These are phyloP conservation scores for Phyllosticta capitalensis DNA, from an alignment of 2,329 filamentous ascomycete genomes.

Conservation along the genomic window DNA sequence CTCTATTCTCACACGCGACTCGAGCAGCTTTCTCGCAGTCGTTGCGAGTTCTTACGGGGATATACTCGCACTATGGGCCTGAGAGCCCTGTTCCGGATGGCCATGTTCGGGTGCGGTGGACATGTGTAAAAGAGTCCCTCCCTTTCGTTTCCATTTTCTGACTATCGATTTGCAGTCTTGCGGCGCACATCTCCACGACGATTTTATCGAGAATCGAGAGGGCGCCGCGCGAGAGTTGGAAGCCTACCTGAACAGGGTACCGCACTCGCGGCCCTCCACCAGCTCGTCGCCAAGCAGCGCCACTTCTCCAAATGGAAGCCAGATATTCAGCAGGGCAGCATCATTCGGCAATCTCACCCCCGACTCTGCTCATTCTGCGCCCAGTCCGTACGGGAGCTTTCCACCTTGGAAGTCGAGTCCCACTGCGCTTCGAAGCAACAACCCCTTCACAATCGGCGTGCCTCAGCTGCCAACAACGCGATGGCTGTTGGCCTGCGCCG, in stretches of 20 bases:
- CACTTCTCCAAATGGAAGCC: slow-evolving; percentile 20
- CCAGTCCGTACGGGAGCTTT: no score
- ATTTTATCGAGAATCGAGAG: slow-evolving; percentile 28
- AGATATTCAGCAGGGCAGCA: slow-evolving; percentile 19
- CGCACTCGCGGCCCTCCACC: slow-evolving; percentile 20
- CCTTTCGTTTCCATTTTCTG: neutral
- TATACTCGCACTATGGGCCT: slow-evolving; percentile 16
- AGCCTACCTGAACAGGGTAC: slow-evolving; percentile 29
- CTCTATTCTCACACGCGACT: neutral
- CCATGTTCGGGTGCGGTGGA: slow-evolving; percentile 28
- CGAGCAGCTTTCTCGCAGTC: neutral
- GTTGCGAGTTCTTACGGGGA: neutral
- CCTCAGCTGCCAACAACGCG: slow-evolving; percentile 17
- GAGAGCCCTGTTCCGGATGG: slow-evolving; percentile 21
- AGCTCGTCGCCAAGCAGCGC: slow-evolving; percentile 18
- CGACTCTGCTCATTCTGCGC: slow-evolving; percentile 15
- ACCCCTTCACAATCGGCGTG: slow-evolving; percentile 20
- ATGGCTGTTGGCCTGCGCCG: slow-evolving; percentile 30
- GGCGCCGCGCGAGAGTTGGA: slow-evolving; percentile 31
- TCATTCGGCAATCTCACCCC: slow-evolving; percentile 21
- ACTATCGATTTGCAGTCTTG: slow-evolving; percentile 18
- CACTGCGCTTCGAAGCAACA: slow-evolving; percentile 15
- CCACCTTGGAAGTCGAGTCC: slow-evolving; percentile 17
- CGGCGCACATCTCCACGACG: slow-evolving; percentile 27
- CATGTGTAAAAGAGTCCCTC: slow-evolving; percentile 19